Evolutionary conservation across 1,284 basidiomycete species (phyloP), one percentile per base, ranked within the genome.

Genomic region (Microbotryum lychnidis-dioicae): DNA sequence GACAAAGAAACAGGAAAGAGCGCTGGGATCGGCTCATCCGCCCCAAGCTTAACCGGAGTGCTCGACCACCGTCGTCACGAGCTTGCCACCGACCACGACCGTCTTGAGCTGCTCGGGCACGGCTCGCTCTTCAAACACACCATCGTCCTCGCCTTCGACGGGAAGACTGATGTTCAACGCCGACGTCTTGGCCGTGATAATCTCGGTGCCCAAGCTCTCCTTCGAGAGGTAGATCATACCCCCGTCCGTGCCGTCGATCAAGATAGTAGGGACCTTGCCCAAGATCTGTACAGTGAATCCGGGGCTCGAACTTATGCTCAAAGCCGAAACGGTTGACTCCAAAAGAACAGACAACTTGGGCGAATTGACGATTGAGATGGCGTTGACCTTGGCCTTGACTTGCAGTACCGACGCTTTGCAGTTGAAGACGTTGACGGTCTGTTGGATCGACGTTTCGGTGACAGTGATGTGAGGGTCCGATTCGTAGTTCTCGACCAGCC

Each of bases 91-190:
- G 73, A 83, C 79, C 23, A 98, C 79, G 53, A 83, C 82, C 50
- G 89, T 90, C 80, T 86, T 89, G 76, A 99, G 81, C 87, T 97
- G 97, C 78, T 99, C 96, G 1, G 96, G 96, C 46, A 99, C 79
- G 3, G 94, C 83, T 69, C 85, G 84, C 77, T 99, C 96, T 66
- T 84, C 83, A 71, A 92, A 97, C 56, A 94, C 82, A 14, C 93
- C 96, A 16, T 93, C 89, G 73, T 94, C 91, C 70, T 89, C 89
- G 46, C 84, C 87, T 67, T 86, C 86, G 2, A 87, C 85, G 0
- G 94, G 94, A 51, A 98, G 75, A 70, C 84, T 90, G 63, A 98
- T 82, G 76, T 98, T 99, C 77, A 99, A 87, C 37, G 86, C 83
- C 73, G 89, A 92, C 76, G 91, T 96, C 79, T 98, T 97, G 61